Evolutionary conservation across 106 monocot species (phyloP).

Genomic region (Amphibolis antarctica): DNA sequence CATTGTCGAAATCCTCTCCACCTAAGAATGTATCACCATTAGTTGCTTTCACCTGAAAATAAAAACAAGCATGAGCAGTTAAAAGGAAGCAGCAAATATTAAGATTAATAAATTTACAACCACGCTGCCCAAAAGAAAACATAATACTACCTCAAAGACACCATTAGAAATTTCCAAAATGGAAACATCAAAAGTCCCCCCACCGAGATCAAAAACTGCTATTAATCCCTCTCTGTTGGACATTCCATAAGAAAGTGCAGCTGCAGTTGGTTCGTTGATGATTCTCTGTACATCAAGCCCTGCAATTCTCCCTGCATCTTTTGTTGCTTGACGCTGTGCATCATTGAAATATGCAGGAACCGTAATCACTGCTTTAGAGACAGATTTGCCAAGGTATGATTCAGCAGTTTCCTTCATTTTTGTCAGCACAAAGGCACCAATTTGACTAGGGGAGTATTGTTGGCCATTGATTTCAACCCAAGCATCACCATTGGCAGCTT

Average conservation of each 20-base stretch:
- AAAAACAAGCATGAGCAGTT: not conserved
- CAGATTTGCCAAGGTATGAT: constrained; percentile 67
- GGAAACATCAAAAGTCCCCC: too few relatives aligned
- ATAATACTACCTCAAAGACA: constrained; percentile 94
- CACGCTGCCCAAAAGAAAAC: too few relatives aligned
- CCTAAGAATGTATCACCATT: constrained; percentile 90
- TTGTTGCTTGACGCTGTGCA: constrained; percentile 91
- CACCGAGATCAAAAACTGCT: constrained; percentile 54
- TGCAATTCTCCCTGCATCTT: constrained; percentile 71
- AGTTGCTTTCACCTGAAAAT: constrained; percentile 65
- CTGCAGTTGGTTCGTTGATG: constrained; percentile 57
- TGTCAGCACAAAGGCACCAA: constrained; percentile 60
- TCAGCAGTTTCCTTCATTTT: constrained; percentile 81
- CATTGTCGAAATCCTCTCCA: constrained; percentile 82
- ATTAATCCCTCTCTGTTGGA: constrained; percentile 54
- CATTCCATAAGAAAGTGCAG: constrained; percentile 61
- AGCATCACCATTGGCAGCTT: constrained; percentile 68
- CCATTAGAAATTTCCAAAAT: constrained; percentile 84
- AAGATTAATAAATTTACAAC: not conserved
- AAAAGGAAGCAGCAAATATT: not conserved
- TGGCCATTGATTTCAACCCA: constrained; percentile 84
- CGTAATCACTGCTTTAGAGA: constrained; percentile 74
- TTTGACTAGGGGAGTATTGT: constrained; percentile 73
- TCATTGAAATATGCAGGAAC: constrained; percentile 91
- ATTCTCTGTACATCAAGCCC: constrained; percentile 49